Conservation (phyloP, 805 yeast species). For the Saccharomycopsis guyanensis region DNA sequence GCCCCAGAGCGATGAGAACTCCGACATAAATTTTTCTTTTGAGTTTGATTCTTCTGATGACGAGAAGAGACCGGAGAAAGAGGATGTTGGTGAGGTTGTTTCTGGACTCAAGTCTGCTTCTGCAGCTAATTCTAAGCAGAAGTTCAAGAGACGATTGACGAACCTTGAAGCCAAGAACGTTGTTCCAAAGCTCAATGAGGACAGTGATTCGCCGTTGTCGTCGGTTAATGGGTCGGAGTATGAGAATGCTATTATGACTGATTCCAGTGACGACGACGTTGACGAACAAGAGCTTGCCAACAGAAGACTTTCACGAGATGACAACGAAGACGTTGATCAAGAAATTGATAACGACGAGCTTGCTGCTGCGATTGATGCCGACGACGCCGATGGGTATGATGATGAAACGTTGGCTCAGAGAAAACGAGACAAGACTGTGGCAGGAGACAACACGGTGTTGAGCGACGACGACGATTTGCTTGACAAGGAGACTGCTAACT, state of each 20-base stretch:
- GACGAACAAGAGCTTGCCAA: conserved; percentile 34
- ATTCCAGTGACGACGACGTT: conserved; percentile 30
- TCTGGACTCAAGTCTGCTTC: conserved; percentile 20
- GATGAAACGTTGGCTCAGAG: conserved; percentile 19
- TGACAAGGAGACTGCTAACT: conserved; percentile 15
- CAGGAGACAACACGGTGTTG: conserved; percentile 6
- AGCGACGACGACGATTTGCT: conserved; percentile 25
- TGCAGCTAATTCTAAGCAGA: conserved; percentile 25
- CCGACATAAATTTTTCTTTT: conserved; percentile 36
- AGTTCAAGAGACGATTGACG: conserved; percentile 54
- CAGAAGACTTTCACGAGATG: conserved; percentile 26
- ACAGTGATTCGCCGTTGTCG: conserved; percentile 27
- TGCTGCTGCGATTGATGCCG: conserved; percentile 28
- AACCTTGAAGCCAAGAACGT: conserved; percentile 37
- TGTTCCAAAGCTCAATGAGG: conserved; percentile 30
- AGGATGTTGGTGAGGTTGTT: conserved; percentile 57
- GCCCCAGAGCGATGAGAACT: conserved; percentile 9
- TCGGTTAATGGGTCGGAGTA: conserved; percentile 8
- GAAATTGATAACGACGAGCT: conserved; percentile 31
- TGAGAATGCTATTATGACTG: conserved; percentile 22
- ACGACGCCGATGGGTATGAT: conserved; percentile 20
- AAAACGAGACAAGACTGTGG: conserved; percentile 13
- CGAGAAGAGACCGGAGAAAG: conserved; percentile 34
- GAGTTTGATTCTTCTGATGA: conserved; percentile 37
- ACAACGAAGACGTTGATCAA: conserved; percentile 25